Evolutionary conservation across 1,284 basidiomycete genomes (phyloP), one percentile per base, ranked within the genome.

Genomic region (Pterulicium gracile): DNA sequence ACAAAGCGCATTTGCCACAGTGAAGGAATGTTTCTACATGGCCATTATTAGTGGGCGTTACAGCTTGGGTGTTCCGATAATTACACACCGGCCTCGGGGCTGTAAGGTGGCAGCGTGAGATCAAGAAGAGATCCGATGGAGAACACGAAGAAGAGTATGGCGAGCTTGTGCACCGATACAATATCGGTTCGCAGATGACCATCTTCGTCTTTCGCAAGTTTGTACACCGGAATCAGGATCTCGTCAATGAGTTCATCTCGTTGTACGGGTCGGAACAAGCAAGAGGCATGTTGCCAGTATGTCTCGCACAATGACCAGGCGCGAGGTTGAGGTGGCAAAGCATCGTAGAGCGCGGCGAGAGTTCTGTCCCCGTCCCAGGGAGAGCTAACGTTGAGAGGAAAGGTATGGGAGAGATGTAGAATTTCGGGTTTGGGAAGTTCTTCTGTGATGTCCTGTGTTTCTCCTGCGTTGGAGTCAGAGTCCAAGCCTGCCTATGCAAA

Each of bases 161-260:
- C 70, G 13, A 81, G 60, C 47, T 69, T 68, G 50, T 82, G 80
- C 0, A 77, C 68, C 24, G 68, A 69, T 34, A 72, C 54, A 4
- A 57, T 58, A 44, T 49, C 42, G 45, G 50, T 55, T 49, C 56
- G 23, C 50, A 47, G 42, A 55, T 63, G 57, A 22, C 50, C 49
- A 44, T 63, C 59, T 35, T 64, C 61, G 42, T 72, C 68, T 51
- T 72, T 74, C 12, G 70, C 54, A 22, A 64, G 61, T 50, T 73
- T 75, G 58, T 83, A 83, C 12, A 78, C 67, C 0, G 79, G 78
- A 0, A 67, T 65, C 43, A 83, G 58, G 24, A 77, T 68, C 19
- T 82, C 79, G 50, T 83, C 69, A 34, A 83, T 72, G 34, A 83
- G 67, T 52, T 83, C 80, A 49, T 81, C 81, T 12, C 81, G 71